phyloP scores from a whole-genome alignment of 2,329 filamentous ascomycete genomes.

The Plenodomus biglobosus region DNA sequence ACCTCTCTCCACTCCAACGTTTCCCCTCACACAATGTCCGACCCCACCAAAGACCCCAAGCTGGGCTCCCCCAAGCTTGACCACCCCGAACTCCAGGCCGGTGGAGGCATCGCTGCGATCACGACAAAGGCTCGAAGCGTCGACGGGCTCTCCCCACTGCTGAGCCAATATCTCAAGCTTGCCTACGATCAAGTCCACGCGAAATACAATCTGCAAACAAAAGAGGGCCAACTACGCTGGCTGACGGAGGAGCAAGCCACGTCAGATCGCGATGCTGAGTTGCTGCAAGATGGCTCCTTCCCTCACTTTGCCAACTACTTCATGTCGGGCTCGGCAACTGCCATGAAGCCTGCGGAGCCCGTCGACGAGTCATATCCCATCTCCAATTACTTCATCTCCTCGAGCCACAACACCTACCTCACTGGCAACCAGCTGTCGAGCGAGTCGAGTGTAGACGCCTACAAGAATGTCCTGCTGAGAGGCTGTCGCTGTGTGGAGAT shows the following conservation, averaged over 20 bases:
- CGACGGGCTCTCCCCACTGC: slow-evolving; percentile 31
- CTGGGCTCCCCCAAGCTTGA: slow-evolving; percentile 36
- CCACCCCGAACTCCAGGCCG: slow-evolving; percentile 42
- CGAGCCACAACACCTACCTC: slow-evolving; percentile 92
- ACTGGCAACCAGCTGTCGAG: slow-evolving; percentile 83
- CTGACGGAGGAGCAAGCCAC: slow-evolving; percentile 36
- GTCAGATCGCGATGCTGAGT: slow-evolving; percentile 21
- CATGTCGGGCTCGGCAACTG: slow-evolving; percentile 49
- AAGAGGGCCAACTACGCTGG: slow-evolving; percentile 37
- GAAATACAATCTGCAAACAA: slow-evolving; percentile 33
- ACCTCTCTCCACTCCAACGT: neutral
- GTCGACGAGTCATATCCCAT: slow-evolving; percentile 68
- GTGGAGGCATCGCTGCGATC: slow-evolving; percentile 39
- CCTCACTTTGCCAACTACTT: slow-evolving; percentile 48
- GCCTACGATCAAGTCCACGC: slow-evolving; percentile 35
- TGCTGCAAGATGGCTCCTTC: slow-evolving; percentile 36
- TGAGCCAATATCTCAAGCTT: slow-evolving; percentile 33
- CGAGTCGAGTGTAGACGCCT: slow-evolving; percentile 73
- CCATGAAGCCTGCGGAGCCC: slow-evolving; percentile 46
- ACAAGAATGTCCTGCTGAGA: slow-evolving; percentile 71
- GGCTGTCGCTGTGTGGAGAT: slow-evolving; percentile 92
- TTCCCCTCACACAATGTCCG: slow-evolving; percentile 11
- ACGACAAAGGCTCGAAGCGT: slow-evolving; percentile 31
- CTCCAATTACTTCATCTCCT: slow-evolving; percentile 91
- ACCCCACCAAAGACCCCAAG: slow-evolving; percentile 30